Percentiles rank a stretch among this genome's conserved stretches.
Conservation (phyloP, 495 filamentous ascomycete genomes). For the Neurospora tetrasperma region DNA sequence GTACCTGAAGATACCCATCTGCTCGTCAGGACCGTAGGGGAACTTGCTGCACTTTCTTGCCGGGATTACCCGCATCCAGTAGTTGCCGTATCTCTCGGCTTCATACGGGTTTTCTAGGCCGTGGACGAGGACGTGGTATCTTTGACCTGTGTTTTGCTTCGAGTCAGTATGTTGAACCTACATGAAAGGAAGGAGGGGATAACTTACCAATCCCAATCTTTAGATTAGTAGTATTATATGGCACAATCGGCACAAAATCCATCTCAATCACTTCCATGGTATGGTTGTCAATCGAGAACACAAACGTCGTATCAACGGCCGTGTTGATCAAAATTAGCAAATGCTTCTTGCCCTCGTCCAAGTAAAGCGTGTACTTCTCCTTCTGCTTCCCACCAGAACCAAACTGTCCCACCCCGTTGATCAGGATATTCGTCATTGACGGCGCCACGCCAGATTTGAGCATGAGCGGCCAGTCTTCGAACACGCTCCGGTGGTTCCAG, state of each 20-base stretch:
- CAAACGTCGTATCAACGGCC: slow-evolving; percentile 34
- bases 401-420: slow-evolving; percentile 38
- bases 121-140: slow-evolving; percentile 53
- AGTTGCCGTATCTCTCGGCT: slow-evolving; percentile 23
- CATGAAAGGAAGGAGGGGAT: too few species aligned
- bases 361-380: slow-evolving; percentile 24
- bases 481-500: slow-evolving; percentile 31
- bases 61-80: slow-evolving; percentile 32
- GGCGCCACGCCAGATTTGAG: slow-evolving; percentile 21
- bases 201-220: slow-evolving; percentile 4
- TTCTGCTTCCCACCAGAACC: not conserved
- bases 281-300: slow-evolving; percentile 42
- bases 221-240: slow-evolving; percentile 25
- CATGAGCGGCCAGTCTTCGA: slow-evolving; percentile 21
- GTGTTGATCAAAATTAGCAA: slow-evolving; percentile 44
- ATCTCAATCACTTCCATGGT: slow-evolving; percentile 31
- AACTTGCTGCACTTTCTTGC: slow-evolving; percentile 5
- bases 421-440: slow-evolving; percentile 32
- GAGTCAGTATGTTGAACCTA: too few species aligned
- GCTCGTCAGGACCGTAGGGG: slow-evolving; percentile 8
- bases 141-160: slow-evolving; percentile 30
- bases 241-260: slow-evolving; percentile 36
- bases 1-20: slow-evolving; percentile 9
- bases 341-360: slow-evolving; percentile 29
- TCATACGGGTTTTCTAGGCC: slow-evolving; percentile 31